These are phyloP conservation scores for Mycothermus thermophilus DNA, from an alignment of 495 filamentous ascomycete genomes.

Conservation along the genomic window DNA sequence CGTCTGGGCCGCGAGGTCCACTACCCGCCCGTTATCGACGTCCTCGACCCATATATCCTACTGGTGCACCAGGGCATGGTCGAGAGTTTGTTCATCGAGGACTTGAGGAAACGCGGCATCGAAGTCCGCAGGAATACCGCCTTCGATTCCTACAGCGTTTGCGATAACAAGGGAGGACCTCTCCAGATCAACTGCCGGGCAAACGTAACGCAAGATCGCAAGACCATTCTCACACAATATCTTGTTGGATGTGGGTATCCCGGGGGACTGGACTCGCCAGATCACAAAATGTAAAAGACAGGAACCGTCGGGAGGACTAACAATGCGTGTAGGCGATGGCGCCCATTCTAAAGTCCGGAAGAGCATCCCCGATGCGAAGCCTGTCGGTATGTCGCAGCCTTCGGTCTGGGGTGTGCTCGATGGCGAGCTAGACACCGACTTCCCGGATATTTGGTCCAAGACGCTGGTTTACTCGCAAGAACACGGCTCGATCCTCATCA, in stretches of 20 bases:
- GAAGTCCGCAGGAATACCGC: conserved; percentile 41
- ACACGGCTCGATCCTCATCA: conserved; percentile 50
- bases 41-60: conserved; percentile 56
- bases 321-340: conserved; percentile 27
- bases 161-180: conserved; percentile 22
- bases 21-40: conserved; percentile 47
- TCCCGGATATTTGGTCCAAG: conserved; percentile 61
- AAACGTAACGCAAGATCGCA: conserved; percentile 28
- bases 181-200: conserved; percentile 30
- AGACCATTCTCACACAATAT: conserved; percentile 33
- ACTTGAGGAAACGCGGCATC: conserved; percentile 44
- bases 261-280: not conserved
- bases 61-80: conserved; percentile 65
- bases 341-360: conserved; percentile 41
- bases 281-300: too few species aligned
- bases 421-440: conserved; percentile 51
- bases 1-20: conserved; percentile 39
- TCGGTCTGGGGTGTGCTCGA: conserved; percentile 60
- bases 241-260: conserved; percentile 35
- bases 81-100: conserved; percentile 51
- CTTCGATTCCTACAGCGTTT: conserved; percentile 39
- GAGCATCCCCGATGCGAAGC: conserved; percentile 40
- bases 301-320: conserved; percentile 5
- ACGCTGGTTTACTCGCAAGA: conserved; percentile 44
- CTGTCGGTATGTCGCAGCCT: conserved; percentile 45